Evolutionary conservation across 495 filamentous ascomycete genomes (phyloP).

Genomic region (Daldinia childiae): DNA sequence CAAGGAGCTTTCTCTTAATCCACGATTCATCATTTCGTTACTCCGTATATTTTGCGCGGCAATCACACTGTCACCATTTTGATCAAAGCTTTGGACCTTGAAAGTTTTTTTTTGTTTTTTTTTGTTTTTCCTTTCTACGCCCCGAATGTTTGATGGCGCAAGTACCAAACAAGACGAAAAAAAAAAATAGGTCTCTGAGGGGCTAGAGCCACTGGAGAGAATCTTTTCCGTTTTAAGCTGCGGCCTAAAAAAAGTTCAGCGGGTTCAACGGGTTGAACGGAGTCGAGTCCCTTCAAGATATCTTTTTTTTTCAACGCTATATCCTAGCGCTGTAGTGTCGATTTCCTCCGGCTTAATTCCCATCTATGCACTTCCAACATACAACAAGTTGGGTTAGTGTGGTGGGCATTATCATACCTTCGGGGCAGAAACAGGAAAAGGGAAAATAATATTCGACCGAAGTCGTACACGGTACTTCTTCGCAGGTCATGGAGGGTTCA

Average conservation of each 20-base stretch:
- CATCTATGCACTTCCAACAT: slow-evolving; percentile 19
- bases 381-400: slow-evolving; percentile 37
- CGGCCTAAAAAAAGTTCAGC: slow-evolving; percentile 13
- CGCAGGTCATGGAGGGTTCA: slow-evolving; percentile 22
- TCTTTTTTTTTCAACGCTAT: slow-evolving; percentile 26
- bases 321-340: slow-evolving; percentile 28
- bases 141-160: slow-evolving; percentile 41
- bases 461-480: slow-evolving; percentile 42
- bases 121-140: slow-evolving; percentile 9
- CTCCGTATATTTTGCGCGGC: slow-evolving; percentile 26
- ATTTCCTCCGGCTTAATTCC: slow-evolving; percentile 39
- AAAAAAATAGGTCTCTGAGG: slow-evolving; percentile 30
- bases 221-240: slow-evolving; percentile 32
- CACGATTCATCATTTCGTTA: slow-evolving; percentile 31
- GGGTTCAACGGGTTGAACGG: slow-evolving; percentile 26
- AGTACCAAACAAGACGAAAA: slow-evolving; percentile 36
- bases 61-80: slow-evolving; percentile 33
- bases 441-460: slow-evolving; percentile 40
- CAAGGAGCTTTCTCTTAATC: slow-evolving; percentile 30
- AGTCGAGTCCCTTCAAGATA: slow-evolving; percentile 36
- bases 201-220: slow-evolving; percentile 31
- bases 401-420: slow-evolving; percentile 34
- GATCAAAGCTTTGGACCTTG: slow-evolving; percentile 26
- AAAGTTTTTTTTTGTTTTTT: background rate
- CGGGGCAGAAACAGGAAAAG: slow-evolving; percentile 37